These are phyloP conservation scores for Aspergillus eucalypticola DNA, from an alignment of 2,329 filamentous ascomycete genomes.

Conservation along the genomic window DNA sequence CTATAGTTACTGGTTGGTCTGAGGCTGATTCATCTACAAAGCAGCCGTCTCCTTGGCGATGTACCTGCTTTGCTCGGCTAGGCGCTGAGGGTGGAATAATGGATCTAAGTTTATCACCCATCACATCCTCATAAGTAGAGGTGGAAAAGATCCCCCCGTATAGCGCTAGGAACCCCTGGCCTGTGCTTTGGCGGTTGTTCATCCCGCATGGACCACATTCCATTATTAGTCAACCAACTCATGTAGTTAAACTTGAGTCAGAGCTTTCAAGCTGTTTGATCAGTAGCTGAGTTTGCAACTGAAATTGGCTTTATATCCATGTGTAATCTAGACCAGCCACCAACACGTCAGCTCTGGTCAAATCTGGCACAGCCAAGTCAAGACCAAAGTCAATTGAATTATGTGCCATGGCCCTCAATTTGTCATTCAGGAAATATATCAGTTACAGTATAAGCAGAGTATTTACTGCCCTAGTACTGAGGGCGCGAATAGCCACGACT, in stretches of 20 bases:
- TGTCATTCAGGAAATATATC: too few relatives aligned
- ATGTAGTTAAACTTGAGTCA: not conserved
- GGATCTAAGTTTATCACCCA: not conserved
- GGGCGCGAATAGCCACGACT: too few relatives aligned
- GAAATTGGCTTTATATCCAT: too few relatives aligned
- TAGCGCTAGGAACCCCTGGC: not conserved
- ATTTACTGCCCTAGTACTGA: too few relatives aligned
- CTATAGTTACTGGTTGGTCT: not conserved
- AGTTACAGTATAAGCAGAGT: too few relatives aligned
- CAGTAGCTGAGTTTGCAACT: too few relatives aligned
- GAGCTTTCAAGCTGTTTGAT: too few relatives aligned
- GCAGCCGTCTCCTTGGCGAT: not conserved
- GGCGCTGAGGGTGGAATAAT: not conserved
- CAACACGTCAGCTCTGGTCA: too few relatives aligned
- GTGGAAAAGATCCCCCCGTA: not conserved
- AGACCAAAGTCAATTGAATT: too few relatives aligned
- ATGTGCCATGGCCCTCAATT: too few relatives aligned
- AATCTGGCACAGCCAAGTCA: too few relatives aligned
- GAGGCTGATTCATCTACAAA: not conserved
- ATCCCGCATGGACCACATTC: not conserved
- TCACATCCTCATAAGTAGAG: not conserved
- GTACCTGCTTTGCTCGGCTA: not conserved
- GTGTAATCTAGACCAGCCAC: too few relatives aligned
- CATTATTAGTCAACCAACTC: not conserved
- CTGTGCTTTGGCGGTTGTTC: not conserved